phyloP scores from a whole-genome alignment of 2,329 filamentous ascomycete species.

The Lachnellula suecica region DNA sequence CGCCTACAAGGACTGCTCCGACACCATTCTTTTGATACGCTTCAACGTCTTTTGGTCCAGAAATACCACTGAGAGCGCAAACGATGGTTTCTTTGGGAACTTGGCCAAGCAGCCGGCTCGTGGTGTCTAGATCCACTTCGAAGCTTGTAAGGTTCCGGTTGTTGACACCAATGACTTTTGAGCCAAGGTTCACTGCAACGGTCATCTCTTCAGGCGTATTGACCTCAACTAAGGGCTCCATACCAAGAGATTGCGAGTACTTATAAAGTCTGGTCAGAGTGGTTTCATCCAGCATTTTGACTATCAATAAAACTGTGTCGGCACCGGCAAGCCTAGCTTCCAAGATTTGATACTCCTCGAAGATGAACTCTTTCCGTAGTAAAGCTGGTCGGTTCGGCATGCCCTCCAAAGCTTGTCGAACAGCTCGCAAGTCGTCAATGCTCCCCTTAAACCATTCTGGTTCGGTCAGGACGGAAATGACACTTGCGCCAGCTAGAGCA shows the following conservation, averaged over 20 bases:
- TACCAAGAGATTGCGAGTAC: conserved; percentile 86
- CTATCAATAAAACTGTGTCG: conserved; percentile 91
- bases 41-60: conserved; percentile 81
- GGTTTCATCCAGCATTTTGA: conserved; percentile 89
- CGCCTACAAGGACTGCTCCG: conserved; percentile 89
- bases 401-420: conserved; percentile 82
- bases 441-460: conserved; percentile 99
- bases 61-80: conserved; percentile 92
- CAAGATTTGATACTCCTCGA: conserved; percentile 96
- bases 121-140: conserved; percentile 92
- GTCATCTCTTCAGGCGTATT: conserved; percentile 94
- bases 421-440: conserved; percentile 86
- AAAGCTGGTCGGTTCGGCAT: conserved; percentile 93
- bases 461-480: conserved; percentile 97
- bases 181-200: conserved; percentile 78
- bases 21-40: conserved; percentile 88
- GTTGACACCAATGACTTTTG: conserved; percentile 94
- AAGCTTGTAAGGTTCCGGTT: conserved; percentile 96
- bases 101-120: conserved; percentile 81
- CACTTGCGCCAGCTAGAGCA: conserved; percentile 89
- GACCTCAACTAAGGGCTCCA: conserved; percentile 97
- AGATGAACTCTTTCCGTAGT: conserved; percentile 94
- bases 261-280: conserved; percentile 77
- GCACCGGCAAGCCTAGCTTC: conserved; percentile 91
- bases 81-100: conserved; percentile 85